phyloP scores from a whole-genome alignment of 148 eudicot species.

The Vaccinium darrowii region DNA sequence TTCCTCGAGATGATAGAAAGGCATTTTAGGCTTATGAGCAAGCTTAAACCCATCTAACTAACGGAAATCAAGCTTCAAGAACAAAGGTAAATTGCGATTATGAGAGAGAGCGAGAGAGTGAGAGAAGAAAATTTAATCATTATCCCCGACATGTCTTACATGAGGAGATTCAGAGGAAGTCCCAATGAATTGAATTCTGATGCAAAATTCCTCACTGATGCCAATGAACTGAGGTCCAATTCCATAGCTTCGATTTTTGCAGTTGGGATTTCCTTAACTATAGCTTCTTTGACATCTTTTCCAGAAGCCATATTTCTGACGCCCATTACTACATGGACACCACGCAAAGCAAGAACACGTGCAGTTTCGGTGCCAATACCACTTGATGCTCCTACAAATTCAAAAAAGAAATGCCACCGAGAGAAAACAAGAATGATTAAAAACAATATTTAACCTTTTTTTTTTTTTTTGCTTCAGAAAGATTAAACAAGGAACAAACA shows the following conservation, averaged over 20 bases:
- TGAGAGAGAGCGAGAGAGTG: background rate
- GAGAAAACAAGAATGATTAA: background rate
- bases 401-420: background rate
- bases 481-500: no score
- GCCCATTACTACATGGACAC: constrained; percentile 86
- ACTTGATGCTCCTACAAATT: constrained; percentile 72
- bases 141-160: constrained; percentile 44
- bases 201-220: constrained; percentile 69
- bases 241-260: constrained; percentile 82
- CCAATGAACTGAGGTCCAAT: constrained; percentile 75
- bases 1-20: background rate
- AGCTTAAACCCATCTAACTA: background rate
- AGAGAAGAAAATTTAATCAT: background rate
- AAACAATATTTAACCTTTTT: background rate
- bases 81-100: background rate
- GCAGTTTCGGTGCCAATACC: constrained; percentile 88
- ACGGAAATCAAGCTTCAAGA: background rate
- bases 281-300: constrained; percentile 48
- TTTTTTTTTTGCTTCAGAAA: no score
- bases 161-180: constrained; percentile 64
- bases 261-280: constrained; percentile 56
- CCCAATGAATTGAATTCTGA: constrained; percentile 52
- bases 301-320: constrained; percentile 70
- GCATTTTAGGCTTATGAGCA: constrained; percentile 1
- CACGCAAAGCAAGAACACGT: constrained; percentile 87